These are phyloP conservation scores for Gossypium bickii DNA, from an alignment of 345 rosid species.

Conservation along the genomic window DNA sequence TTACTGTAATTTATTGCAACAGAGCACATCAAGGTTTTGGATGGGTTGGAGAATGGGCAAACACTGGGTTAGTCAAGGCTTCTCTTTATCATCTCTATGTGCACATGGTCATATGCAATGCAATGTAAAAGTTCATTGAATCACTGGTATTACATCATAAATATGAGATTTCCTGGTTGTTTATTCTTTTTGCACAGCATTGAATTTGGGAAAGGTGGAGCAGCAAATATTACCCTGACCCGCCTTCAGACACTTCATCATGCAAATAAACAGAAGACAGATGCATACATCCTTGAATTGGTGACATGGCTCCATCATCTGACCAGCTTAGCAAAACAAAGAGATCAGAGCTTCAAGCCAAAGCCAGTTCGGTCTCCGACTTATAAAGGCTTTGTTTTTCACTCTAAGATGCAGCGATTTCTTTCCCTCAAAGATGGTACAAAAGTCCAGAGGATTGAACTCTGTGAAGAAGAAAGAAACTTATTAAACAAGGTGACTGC, in stretches of 20 bases:
- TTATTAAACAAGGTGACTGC: constrained; percentile 43
- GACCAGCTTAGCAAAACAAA: constrained; percentile 44
- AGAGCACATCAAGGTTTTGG: constrained; percentile 96
- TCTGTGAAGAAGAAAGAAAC: constrained; percentile 61
- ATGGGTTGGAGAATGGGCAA: constrained; percentile 99
- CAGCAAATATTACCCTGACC: constrained; percentile 35
- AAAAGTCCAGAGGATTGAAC: constrained; percentile 28
- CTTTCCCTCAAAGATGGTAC: constrained; percentile 24
- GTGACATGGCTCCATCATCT: constrained; percentile 75
- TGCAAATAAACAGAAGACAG: constrained; percentile 64
- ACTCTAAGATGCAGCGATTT: constrained; percentile 33
- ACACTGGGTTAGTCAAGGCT: constrained; percentile 50
- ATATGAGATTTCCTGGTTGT: background rate
- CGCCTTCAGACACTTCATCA: constrained; percentile 81
- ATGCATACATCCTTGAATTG: constrained; percentile 61
- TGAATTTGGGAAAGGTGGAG: constrained; percentile 26
- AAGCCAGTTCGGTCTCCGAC: constrained; percentile 35
- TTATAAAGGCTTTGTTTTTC: constrained; percentile 22
- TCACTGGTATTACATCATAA: background rate
- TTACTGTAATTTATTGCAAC: constrained; percentile 18
- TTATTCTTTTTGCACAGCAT: constrained; percentile 23
- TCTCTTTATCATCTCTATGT: constrained; percentile 9
- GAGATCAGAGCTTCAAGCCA: constrained; percentile 36
- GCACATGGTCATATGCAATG: background rate
- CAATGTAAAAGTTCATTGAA: background rate